Evolutionary conservation across 177 flowering plant genomes (phyloP).

Genomic region (Telopea speciosissima): DNA sequence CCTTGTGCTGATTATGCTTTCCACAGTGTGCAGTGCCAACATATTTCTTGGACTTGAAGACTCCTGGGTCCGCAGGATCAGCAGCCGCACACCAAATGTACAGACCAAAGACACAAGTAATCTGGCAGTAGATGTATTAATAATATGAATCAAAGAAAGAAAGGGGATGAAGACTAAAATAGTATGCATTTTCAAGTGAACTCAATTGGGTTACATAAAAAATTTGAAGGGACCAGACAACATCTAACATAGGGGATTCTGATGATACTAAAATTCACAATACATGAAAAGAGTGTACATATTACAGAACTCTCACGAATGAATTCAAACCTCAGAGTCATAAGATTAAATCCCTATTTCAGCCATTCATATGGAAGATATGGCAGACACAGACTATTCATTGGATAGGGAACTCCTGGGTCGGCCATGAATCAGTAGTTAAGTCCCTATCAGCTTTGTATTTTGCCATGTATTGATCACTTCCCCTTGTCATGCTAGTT

Average conservation of each 20-base stretch:
- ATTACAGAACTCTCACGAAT: background rate
- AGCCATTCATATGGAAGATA: background rate
- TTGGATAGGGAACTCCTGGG: background rate
- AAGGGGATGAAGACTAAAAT: background rate
- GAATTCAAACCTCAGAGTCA: background rate
- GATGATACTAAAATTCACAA: background rate
- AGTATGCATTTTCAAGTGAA: background rate
- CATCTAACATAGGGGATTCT: background rate
- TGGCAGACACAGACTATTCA: background rate
- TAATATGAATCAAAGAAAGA: background rate
- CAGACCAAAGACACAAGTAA: conserved; percentile 57
- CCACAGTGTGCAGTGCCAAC: conserved; percentile 37
- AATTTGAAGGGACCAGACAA: background rate
- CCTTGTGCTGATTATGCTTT: conserved; percentile 33
- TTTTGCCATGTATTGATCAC: background rate
- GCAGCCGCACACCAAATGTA: conserved; percentile 97
- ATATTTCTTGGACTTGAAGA: conserved; percentile 87
- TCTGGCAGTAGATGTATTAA: conserved; percentile 39
- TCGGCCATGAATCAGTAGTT: background rate
- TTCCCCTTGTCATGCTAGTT: background rate
- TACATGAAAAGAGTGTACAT: background rate
- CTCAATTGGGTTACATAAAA: background rate
- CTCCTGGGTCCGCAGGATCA: conserved; percentile 90
- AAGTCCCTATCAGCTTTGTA: background rate
- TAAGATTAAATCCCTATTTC: background rate